These are phyloP conservation scores for Xanthoconium stramineum DNA, from an alignment of 768 basidiomycete species.

Conservation along the genomic window DNA sequence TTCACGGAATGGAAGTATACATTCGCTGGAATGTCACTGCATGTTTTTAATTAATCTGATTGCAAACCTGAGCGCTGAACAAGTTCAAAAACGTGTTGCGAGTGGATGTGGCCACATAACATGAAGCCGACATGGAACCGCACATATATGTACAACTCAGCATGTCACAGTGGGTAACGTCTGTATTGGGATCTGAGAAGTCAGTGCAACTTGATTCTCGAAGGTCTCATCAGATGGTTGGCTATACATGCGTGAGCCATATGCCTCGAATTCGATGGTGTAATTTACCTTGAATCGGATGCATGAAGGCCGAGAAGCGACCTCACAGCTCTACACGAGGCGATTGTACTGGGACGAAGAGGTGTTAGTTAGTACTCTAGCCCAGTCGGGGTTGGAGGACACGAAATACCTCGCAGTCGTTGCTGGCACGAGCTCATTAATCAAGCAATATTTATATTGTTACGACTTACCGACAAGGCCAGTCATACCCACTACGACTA, in stretches of 20 bases:
- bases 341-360: slow-evolving; percentile 10
- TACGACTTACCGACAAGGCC: slow-evolving; percentile 8
- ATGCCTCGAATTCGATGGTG: background rate
- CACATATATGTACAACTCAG: background rate
- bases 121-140: too few species aligned
- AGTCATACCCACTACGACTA: slow-evolving; percentile 7
- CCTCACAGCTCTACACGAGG: slow-evolving; percentile 16
- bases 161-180: background rate
- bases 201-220: background rate
- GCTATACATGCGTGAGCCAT: slow-evolving; percentile 1
- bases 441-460: background rate
- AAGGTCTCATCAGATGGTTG: background rate
- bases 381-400: too few species aligned
- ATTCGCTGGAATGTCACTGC: background rate
- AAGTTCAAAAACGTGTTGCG: too few species aligned
- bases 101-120: too few species aligned
- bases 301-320: slow-evolving; percentile 11
- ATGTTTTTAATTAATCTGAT: background rate
- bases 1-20: background rate
- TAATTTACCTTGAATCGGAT: background rate
- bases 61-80: too few species aligned
- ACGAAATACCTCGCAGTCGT: slow-evolving; percentile 12
- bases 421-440: slow-evolving; percentile 10
- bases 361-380: background rate
- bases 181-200: slow-evolving; percentile 4